phyloP scores from a whole-genome alignment of 495 filamentous ascomycete species.

The Aspergillus diversus region DNA sequence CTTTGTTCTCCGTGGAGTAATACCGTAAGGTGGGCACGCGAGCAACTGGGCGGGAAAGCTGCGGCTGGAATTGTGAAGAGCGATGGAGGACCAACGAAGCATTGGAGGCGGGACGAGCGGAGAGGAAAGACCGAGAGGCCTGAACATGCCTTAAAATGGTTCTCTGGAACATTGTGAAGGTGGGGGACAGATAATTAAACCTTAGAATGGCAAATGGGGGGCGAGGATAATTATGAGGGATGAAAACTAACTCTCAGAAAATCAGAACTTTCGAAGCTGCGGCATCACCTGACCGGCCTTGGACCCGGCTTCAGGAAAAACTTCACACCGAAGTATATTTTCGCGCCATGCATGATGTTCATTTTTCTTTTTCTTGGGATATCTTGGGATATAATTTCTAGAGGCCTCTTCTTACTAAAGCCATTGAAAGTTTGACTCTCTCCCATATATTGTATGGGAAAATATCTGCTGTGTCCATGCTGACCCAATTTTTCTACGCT shows the following conservation, averaged over 20 bases:
- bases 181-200: background rate
- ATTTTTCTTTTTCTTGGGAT: too few species aligned
- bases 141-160: constrained; percentile 48
- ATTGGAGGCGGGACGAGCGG: constrained; percentile 37
- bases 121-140: constrained; percentile 43
- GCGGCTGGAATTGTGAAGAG: constrained; percentile 44
- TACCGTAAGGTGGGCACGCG: constrained; percentile 34
- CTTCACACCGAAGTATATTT: constrained; percentile 21
- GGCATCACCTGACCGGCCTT: constrained; percentile 26
- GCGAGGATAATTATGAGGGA: constrained; percentile 8
- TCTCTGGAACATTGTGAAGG: constrained; percentile 49
- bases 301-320: constrained; percentile 17
- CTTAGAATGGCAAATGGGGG: constrained; percentile 9
- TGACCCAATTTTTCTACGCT: too few species aligned
- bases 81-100: constrained; percentile 41
- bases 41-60: constrained; percentile 37
- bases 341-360: background rate
- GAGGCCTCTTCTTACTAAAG: too few species aligned
- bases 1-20: constrained; percentile 50
- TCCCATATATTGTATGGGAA: too few species aligned
- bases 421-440: too few species aligned
- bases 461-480: too few species aligned
- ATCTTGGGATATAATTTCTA: too few species aligned
- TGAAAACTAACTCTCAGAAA: constrained; percentile 19
- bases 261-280: constrained; percentile 28